Conservation (phyloP, 352 stramenopile genomes). For the Lagenidium giganteum region DNA sequence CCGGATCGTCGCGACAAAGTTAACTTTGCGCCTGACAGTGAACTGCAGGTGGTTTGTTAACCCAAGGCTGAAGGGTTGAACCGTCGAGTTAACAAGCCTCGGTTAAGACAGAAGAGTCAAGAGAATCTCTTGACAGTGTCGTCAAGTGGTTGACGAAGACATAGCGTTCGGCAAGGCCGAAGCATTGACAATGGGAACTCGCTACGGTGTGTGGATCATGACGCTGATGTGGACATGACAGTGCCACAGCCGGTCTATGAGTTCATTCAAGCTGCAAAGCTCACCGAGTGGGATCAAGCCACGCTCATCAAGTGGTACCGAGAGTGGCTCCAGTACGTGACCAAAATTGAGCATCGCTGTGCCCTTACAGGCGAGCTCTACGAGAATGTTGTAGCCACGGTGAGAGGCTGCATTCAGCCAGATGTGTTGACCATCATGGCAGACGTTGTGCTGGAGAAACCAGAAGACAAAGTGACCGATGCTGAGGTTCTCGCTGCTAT, state of each 20-base stretch:
- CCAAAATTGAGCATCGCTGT: conserved; percentile 1
- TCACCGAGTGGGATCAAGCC: conserved; percentile 2
- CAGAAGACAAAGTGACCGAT: neutral
- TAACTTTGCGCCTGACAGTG: too few relatives aligned
- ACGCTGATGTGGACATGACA: conserved; percentile 2
- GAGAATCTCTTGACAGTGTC: too few relatives aligned
- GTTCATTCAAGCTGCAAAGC: neutral
- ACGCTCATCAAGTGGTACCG: neutral
- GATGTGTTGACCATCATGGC: neutral
- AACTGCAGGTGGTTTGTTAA: too few relatives aligned
- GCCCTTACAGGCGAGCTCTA: conserved; percentile 1
- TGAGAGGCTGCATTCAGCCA: neutral
- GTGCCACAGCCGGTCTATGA: conserved; percentile 3
- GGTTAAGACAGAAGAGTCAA: too few relatives aligned
- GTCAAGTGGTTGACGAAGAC: too few relatives aligned
- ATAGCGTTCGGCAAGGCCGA: too few relatives aligned
- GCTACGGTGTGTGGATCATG: too few relatives aligned
- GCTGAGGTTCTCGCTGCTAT: too few relatives aligned
- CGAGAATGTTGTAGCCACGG: neutral
- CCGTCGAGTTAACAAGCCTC: too few relatives aligned
- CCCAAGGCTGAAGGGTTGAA: too few relatives aligned
- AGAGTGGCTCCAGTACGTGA: conserved; percentile 2
- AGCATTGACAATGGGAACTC: too few relatives aligned
- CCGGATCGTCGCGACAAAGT: too few relatives aligned
- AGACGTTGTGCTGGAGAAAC: neutral